Evolutionary conservation across 176 grass and related monocot species (phyloP).

Genomic region (Phoenix dactylifera): DNA sequence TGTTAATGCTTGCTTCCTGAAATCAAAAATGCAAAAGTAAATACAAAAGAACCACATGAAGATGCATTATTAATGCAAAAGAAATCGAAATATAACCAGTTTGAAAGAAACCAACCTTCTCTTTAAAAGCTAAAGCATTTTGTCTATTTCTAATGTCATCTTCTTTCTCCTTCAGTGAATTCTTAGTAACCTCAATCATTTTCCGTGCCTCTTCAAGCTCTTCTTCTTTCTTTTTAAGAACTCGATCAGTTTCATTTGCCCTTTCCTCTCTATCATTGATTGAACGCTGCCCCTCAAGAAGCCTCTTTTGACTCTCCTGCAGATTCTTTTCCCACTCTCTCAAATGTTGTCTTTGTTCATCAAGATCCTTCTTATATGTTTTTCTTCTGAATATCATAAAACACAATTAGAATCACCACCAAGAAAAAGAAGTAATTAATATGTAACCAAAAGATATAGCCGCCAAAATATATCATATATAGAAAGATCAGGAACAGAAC

Average conservation of each 20-base stretch:
- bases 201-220: conserved; percentile 73
- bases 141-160: conserved; percentile 50
- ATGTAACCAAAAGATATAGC: too few species aligned
- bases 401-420: conserved; percentile 11
- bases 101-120: conserved; percentile 46
- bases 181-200: conserved; percentile 33
- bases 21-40: conserved; percentile 27
- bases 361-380: conserved; percentile 58
- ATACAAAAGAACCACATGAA: background rate
- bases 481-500: too few species aligned
- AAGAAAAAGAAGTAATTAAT: conserved; percentile 2
- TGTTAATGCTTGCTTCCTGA: conserved; percentile 56
- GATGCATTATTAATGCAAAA: background rate
- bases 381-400: conserved; percentile 37
- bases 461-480: too few species aligned
- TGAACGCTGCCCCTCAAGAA: conserved; percentile 59
- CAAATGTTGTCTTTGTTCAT: conserved; percentile 57
- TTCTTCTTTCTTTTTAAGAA: conserved; percentile 59
- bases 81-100: background rate
- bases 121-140: conserved; percentile 41
- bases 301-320: conserved; percentile 83
- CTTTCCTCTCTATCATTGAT: conserved; percentile 86
- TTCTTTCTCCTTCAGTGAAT: conserved; percentile 59
- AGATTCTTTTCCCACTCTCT: conserved; percentile 74
- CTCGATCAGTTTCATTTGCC: conserved; percentile 56